phyloP scores from a whole-genome alignment of 805 yeast genomes.

The Wickerhamomyces pijperi region DNA sequence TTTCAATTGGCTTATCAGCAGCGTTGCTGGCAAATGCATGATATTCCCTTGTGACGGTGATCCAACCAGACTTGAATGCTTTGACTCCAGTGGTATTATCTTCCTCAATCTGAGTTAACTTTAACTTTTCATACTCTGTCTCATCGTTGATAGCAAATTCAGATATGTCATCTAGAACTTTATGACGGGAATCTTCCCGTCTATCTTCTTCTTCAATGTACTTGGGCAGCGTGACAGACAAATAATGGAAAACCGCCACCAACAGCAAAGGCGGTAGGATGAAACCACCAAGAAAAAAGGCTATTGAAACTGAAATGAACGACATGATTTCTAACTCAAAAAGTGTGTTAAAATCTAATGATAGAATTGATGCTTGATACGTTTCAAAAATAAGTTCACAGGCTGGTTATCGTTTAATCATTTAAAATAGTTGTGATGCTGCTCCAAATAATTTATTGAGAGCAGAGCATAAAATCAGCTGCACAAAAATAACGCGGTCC shows the following conservation, averaged over 20 bases:
- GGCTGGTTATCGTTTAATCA: no score
- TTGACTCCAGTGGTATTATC: constrained; percentile 47
- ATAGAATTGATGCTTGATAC: no score
- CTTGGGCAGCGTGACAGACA: constrained; percentile 24
- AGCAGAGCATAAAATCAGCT: no score
- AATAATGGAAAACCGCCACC: constrained; percentile 26
- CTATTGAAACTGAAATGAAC: constrained; percentile 18
- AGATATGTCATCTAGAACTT: constrained; percentile 9
- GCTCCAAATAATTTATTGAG: no score
- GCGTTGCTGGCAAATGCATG: constrained; percentile 30
- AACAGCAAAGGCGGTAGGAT: constrained; percentile 61
- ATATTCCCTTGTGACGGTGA: constrained; percentile 74
- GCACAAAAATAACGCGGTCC: no score
- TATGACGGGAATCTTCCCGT: constrained; percentile 9
- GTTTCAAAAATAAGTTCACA: no score
- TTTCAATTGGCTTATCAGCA: constrained; percentile 25
- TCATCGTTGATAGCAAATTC: constrained; percentile 6
- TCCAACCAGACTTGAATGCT: constrained; percentile 63
- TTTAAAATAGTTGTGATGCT: no score
- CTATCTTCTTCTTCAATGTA: constrained; percentile 16
- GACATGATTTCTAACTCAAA: no score
- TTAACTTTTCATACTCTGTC: constrained; percentile 28
- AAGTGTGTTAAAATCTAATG: no score
- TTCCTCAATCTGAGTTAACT: constrained; percentile 59
- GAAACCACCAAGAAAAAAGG: constrained; percentile 69